A percentile compares a stretch with the other conserved stretches of the same genome.
phyloP scores from a whole-genome alignment of 2,329 filamentous ascomycete species.

The Ophidiomyces ophidiicola region DNA sequence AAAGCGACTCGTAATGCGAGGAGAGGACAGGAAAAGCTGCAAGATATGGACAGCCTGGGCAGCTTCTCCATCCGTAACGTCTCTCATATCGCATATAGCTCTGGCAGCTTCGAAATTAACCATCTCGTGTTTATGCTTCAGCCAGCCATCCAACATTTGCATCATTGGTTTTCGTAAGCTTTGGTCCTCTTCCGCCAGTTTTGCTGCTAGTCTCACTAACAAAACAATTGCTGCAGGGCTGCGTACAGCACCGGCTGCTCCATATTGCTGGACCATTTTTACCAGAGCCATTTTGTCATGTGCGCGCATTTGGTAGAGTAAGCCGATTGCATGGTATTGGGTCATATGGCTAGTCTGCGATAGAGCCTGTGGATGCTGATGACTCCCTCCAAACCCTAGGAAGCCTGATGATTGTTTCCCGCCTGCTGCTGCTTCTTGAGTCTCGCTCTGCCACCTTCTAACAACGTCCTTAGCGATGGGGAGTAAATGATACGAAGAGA shows the following conservation, averaged over 20 bases:
- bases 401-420: conserved; percentile 82
- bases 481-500: conserved; percentile 94
- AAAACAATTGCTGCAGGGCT: conserved; percentile 86
- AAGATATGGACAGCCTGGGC: conserved; percentile 87
- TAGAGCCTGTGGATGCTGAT: conserved; percentile 56
- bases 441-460: conserved; percentile 95
- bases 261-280: conserved; percentile 99
- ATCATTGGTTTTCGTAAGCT: conserved; percentile 92
- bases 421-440: conserved; percentile 86
- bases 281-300: conserved; percentile 97
- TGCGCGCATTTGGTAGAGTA: conserved; percentile 93
- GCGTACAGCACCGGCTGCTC: conserved; percentile 80
- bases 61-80: conserved; percentile 84
- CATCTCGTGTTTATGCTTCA: conserved; percentile 98
- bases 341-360: conserved; percentile 90
- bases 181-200: conserved; percentile 84
- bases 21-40: conserved; percentile 92
- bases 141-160: conserved; percentile 87
- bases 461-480: conserved; percentile 93
- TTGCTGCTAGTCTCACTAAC: conserved; percentile 82
- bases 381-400: conserved; percentile 77
- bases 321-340: conserved; percentile 94
- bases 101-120: conserved; percentile 99
- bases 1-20: conserved; percentile 92
- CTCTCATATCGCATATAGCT: conserved; percentile 88